Percentiles rank a stretch among this genome's conserved stretches.
Conservation (phyloP, 768 basidiomycete species). For the Leccinellum rugosiceps region DNA sequence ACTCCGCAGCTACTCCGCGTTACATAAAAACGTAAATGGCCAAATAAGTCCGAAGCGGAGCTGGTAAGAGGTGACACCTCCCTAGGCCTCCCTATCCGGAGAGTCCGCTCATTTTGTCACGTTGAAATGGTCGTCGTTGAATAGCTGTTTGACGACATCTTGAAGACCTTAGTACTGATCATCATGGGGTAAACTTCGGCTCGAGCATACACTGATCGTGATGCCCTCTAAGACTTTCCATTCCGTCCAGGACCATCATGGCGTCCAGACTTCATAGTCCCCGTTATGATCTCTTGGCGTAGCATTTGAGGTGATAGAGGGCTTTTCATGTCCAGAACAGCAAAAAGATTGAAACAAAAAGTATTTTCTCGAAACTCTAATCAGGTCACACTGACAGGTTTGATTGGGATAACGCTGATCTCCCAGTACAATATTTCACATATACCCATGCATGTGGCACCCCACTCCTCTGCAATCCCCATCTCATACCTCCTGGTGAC, state of each 20-base stretch:
- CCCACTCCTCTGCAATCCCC: not conserved
- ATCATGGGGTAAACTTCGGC: too few species aligned
- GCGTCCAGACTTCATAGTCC: too few species aligned
- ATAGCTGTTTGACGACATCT: not conserved
- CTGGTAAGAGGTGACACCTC: not conserved
- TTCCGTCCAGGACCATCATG: too few species aligned
- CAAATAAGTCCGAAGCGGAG: not conserved
- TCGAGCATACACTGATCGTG: too few species aligned
- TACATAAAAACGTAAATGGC: not conserved
- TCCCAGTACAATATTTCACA: conserved; percentile 12
- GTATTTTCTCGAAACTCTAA: too few species aligned
- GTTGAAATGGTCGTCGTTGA: too few species aligned
- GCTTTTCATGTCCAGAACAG: too few species aligned
- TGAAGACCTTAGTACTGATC: too few species aligned
- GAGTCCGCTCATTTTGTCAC: not conserved
- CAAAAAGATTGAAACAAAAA: too few species aligned
- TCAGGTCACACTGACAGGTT: not conserved
- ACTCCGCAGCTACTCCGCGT: not conserved
- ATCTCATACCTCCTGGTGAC: not conserved
- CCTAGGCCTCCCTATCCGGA: too few species aligned
- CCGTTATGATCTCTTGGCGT: too few species aligned
- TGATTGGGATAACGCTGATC: not conserved
- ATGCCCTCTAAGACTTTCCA: too few species aligned
- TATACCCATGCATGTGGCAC: conserved; percentile 7
- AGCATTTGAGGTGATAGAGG: not conserved